These are phyloP conservation scores for Conticribra guillardii DNA, from an alignment of 108 stramenopile species.

Conservation along the genomic window DNA sequence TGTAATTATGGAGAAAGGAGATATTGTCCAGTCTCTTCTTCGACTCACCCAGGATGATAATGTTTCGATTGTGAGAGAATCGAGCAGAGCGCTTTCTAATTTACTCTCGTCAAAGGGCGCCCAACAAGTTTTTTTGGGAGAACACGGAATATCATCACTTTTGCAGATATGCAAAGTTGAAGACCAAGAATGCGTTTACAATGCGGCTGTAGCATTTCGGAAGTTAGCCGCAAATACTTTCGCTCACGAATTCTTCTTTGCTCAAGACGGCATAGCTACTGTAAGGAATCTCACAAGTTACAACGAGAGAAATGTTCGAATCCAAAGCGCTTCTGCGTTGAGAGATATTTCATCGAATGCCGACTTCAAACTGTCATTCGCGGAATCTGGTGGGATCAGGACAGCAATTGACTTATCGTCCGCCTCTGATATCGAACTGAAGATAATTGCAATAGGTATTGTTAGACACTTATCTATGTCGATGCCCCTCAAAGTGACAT, in stretches of 20 bases:
- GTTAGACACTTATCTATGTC: constrained; percentile 70
- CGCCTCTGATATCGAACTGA: constrained; percentile 52
- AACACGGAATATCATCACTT: constrained; percentile 64
- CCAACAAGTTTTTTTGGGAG: constrained; percentile 54
- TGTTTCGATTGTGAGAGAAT: constrained; percentile 67
- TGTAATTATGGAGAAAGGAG: constrained; percentile 37
- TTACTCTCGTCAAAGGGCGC: constrained; percentile 45
- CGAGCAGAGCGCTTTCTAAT: constrained; percentile 64
- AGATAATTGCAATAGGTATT: constrained; percentile 61
- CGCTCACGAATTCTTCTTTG: constrained; percentile 67
- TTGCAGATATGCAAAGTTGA: constrained; percentile 51
- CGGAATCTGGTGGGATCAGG: constrained; percentile 60
- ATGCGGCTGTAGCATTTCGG: constrained; percentile 69
- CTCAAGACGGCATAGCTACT: constrained; percentile 60
- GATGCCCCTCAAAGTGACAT: constrained; percentile 58
- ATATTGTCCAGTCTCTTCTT: constrained; percentile 60
- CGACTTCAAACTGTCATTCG: constrained; percentile 68
- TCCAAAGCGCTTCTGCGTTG: constrained; percentile 77
- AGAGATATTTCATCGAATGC: constrained; percentile 74
- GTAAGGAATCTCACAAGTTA: constrained; percentile 51
- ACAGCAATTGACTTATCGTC: constrained; percentile 58
- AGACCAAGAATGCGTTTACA: constrained; percentile 75
- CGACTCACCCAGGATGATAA: constrained; percentile 57
- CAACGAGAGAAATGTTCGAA: constrained; percentile 43
- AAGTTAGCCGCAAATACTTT: constrained; percentile 61